phyloP scores from a whole-genome alignment of 2,329 filamentous ascomycete genomes.

The Fusarium sp. region DNA sequence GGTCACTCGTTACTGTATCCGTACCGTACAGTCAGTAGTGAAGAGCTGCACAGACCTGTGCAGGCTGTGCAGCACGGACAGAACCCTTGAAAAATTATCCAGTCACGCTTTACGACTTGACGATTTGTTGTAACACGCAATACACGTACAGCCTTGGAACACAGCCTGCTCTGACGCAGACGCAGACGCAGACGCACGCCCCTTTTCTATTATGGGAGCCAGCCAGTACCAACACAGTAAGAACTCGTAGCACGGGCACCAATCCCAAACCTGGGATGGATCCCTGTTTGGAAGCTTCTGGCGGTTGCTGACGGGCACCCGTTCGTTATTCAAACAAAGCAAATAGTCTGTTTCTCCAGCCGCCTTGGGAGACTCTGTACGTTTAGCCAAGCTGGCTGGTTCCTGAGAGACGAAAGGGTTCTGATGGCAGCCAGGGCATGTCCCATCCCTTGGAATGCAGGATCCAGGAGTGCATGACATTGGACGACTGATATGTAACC shows the following conservation, averaged over 20 bases:
- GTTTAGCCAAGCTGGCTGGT: constrained; percentile 15
- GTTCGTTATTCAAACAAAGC: constrained; percentile 22
- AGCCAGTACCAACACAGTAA: constrained; percentile 16
- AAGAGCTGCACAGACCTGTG: constrained; percentile 31
- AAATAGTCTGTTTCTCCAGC: constrained; percentile 25
- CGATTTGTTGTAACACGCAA: constrained; percentile 23
- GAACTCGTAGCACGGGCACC: constrained; percentile 3
- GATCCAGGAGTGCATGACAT: constrained; percentile 43
- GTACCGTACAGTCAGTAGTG: too few relatives aligned
- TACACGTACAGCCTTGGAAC: constrained; percentile 16
- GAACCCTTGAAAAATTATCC: constrained; percentile 15
- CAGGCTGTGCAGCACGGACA: constrained; percentile 21
- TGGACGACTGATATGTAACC: constrained; percentile 22
- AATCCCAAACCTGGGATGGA: constrained; percentile 12
- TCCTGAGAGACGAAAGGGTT: constrained; percentile 27
- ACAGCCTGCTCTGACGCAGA: constrained; percentile 32
- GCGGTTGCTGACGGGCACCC: constrained; percentile 20
- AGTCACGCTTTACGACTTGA: constrained; percentile 30
- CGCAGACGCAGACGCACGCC: constrained; percentile 33
- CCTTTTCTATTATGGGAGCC: constrained; percentile 33
- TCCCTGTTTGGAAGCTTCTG: constrained; percentile 21
- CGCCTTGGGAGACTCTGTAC: background rate
- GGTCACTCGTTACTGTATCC: constrained; percentile 6
- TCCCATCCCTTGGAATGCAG: constrained; percentile 39
- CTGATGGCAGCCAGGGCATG: constrained; percentile 6